These are phyloP conservation scores for Telopea speciosissima DNA, from an alignment of 177 flowering plant genomes.

Conservation along the genomic window DNA sequence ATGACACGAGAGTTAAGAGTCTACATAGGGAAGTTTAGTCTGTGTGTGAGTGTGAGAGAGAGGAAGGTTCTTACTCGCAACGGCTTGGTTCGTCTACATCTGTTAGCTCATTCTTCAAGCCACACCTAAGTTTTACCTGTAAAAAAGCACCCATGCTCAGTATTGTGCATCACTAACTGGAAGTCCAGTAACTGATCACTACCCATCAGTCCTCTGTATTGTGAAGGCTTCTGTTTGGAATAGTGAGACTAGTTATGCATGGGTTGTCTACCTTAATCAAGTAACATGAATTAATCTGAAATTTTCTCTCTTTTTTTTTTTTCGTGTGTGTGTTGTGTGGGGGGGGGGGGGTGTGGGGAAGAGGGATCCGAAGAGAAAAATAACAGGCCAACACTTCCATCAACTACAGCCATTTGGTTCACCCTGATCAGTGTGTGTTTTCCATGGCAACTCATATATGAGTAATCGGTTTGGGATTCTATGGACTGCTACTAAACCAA, in stretches of 20 bases:
- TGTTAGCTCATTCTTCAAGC: conserved; percentile 70
- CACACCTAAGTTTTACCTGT: conserved; percentile 88
- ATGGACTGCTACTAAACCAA: neutral
- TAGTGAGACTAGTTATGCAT: too few relatives aligned
- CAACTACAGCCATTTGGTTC: neutral
- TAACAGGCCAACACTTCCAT: neutral
- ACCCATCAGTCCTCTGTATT: too few relatives aligned
- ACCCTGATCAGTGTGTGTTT: conserved; percentile 1
- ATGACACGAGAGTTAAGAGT: neutral
- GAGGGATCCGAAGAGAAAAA: neutral
- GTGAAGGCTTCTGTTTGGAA: too few relatives aligned
- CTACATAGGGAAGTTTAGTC: too few relatives aligned
- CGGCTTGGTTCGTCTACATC: conserved; percentile 99
- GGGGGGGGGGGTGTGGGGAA: too few relatives aligned
- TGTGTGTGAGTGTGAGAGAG: neutral
- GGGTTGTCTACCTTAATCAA: too few relatives aligned
- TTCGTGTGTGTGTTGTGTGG: too few relatives aligned
- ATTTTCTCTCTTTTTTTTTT: too few relatives aligned
- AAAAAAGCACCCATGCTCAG: conserved; percentile 4
- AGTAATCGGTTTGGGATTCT: neutral
- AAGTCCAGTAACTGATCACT: neutral
- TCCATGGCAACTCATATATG: neutral
- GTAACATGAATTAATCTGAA: too few relatives aligned
- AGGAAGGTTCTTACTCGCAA: conserved; percentile 71
- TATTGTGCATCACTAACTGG: neutral